Evolutionary conservation across 192 early-diverging fungal genomes (phyloP).

Genomic region (Coemansia sp.): DNA sequence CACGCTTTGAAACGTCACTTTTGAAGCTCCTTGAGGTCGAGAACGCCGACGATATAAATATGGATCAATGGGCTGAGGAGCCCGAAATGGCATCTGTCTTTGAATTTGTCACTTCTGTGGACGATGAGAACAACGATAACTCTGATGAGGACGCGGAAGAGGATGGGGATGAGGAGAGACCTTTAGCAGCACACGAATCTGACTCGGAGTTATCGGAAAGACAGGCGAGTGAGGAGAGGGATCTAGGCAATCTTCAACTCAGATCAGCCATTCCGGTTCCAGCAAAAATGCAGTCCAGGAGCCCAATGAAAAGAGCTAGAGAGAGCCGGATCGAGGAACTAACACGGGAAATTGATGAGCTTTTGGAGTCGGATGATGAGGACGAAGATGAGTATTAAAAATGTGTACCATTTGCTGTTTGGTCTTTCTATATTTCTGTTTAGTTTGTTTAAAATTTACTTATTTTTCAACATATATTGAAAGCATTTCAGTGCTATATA

Average conservation of each 20-base stretch:
- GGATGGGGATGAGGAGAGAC: constrained; percentile 6
- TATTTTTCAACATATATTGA: too few species aligned
- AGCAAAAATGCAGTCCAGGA: constrained; percentile 11
- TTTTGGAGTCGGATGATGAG: constrained; percentile 25
- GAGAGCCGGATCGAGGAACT: constrained; percentile 42
- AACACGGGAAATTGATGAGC: constrained; percentile 46
- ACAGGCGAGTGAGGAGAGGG: not conserved
- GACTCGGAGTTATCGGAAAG: constrained; percentile 16
- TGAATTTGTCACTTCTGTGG: constrained; percentile 43
- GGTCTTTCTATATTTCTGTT: too few species aligned
- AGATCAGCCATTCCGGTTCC: constrained; percentile 29
- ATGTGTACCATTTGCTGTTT: too few species aligned
- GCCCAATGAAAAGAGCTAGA: constrained; percentile 33
- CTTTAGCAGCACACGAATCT: constrained; percentile 1
- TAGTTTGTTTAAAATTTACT: too few species aligned
- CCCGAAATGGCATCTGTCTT: constrained; percentile 48
- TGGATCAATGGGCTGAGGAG: constrained; percentile 48
- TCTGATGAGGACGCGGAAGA: constrained; percentile 7
- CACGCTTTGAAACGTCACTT: constrained; percentile 55
- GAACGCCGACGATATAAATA: constrained; percentile 25
- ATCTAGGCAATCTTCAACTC: not conserved
- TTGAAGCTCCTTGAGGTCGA: constrained; percentile 55
- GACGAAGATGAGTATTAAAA: constrained; percentile 17
- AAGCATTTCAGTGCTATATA: too few species aligned
- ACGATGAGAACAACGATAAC: constrained; percentile 11